A percentile compares a stretch with the other conserved stretches of the same genome.
phyloP scores from a whole-genome alignment of 768 basidiomycete genomes.

The Russula dissimulans region DNA sequence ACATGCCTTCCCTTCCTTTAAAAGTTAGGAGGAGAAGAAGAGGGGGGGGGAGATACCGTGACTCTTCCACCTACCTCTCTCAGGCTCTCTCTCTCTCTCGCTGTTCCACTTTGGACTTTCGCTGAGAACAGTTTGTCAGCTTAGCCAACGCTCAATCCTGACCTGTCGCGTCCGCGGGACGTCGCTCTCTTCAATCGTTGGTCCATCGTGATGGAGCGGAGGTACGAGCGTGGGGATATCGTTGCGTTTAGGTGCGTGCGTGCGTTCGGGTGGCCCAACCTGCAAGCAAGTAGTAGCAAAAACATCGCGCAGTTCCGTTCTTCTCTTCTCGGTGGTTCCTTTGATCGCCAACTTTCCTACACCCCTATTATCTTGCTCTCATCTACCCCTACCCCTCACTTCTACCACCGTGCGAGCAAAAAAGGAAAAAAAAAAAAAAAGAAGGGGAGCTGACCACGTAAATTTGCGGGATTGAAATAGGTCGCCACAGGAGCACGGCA shows the following conservation, averaged over 20 bases:
- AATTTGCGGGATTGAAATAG: neutral
- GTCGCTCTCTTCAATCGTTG: slow-evolving; percentile 16
- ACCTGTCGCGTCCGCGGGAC: slow-evolving; percentile 13
- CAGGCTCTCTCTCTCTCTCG: neutral
- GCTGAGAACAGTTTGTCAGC: slow-evolving; percentile 5
- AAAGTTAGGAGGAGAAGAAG: too few species aligned
- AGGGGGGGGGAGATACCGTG: neutral
- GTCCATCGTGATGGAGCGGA: slow-evolving; percentile 6
- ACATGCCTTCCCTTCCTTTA: neutral
- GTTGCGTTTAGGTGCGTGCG: slow-evolving; percentile 15
- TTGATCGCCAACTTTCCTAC: neutral
- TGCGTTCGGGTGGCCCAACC: too few species aligned
- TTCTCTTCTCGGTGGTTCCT: too few species aligned
- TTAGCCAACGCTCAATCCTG: slow-evolving; percentile 20
- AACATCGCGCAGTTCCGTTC: too few species aligned
- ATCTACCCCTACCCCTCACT: too few species aligned
- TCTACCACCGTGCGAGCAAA: too few species aligned
- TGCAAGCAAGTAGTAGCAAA: too few species aligned
- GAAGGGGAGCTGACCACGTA: neutral
- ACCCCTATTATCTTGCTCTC: too few species aligned
- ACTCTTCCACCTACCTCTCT: too few species aligned
- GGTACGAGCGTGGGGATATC: slow-evolving; percentile 16
- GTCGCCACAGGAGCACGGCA: slow-evolving; percentile 14
- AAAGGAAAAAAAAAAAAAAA: too few species aligned
- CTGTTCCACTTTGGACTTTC: too few species aligned